phyloP scores from a whole-genome alignment of 129 eudicot species.

The Glebionis coronaria region DNA sequence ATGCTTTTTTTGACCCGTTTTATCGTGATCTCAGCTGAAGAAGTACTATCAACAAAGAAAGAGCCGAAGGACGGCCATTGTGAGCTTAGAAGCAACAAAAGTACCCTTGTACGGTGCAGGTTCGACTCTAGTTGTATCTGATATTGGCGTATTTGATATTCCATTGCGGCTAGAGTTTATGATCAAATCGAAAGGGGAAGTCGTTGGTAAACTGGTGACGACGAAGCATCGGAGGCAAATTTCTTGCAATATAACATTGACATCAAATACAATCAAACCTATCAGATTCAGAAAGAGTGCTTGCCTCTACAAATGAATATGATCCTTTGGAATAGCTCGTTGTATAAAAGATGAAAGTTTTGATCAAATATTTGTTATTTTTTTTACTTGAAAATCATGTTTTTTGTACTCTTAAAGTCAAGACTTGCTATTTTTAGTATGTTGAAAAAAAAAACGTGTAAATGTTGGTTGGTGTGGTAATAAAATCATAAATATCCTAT shows the following conservation, averaged over 20 bases:
- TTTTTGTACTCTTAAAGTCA: conserved; percentile 18
- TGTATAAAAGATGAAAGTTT: conserved; percentile 31
- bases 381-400: background rate
- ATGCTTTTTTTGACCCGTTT: background rate
- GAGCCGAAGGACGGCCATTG: conserved; percentile 49
- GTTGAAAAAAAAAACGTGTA: conserved; percentile 29
- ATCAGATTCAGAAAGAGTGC: conserved; percentile 67
- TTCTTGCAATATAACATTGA: conserved; percentile 59
- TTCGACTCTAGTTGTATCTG: conserved; percentile 45
- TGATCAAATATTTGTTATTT: conserved; percentile 20
- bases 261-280: conserved; percentile 62
- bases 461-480: conserved; percentile 36
- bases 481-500: conserved; percentile 13
- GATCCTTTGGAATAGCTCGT: conserved; percentile 5
- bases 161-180: conserved; percentile 71
- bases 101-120: conserved; percentile 96
- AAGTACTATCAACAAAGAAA: conserved; percentile 86
- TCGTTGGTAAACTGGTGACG: conserved; percentile 83
- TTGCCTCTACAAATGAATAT: conserved; percentile 58
- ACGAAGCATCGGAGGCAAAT: conserved; percentile 52
- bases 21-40: conserved; percentile 46
- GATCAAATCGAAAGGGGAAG: conserved; percentile 61
- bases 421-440: conserved; percentile 12
- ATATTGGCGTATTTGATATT: conserved; percentile 40
- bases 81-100: conserved; percentile 57